Base-by-base conservation (phyloP, 2,329 filamentous ascomycete species). In the Hypomyces perniciosus region DNA sequence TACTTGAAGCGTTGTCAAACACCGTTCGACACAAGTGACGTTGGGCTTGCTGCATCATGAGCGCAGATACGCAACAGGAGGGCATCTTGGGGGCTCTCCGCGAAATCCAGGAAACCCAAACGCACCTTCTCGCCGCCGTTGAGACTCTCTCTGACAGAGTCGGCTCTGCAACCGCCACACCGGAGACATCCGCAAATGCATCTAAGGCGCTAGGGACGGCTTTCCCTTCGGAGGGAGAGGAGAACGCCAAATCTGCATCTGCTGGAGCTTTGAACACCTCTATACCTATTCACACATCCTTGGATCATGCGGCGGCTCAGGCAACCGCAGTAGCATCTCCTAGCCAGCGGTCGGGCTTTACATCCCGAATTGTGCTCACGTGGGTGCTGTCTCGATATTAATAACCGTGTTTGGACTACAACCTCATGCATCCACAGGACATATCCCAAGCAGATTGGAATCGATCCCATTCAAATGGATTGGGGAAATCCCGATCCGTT, bases 361-460 rank as follows among this genome's bases (percentile, higher is more conserved):
- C 76, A 8, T 79, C 77, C 47, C 75, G 78, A 20, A 80, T 81
- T 53, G 71, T 80, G 54, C 69, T 81, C 54, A 81, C 78, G 76
- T 78, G 62, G 60, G 66, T 56, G 64, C 56, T 50, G 46, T 38
- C 40, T 37, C 7, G 5, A n/a, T 5, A n/a, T 12, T 35, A n/a
- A 37, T 27, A 10, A 31, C 37, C 7, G 9, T 28, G 27, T 33
- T 28, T 10, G 20, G 13, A 34, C 31, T 40, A 8, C 29, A 20
- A 13, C 26, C 49, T 47, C 51, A 56, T 44, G 60, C 48, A 39
- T 34, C 31, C 38, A 9, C 40, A 82, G 79, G 46, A 96, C 91
- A 5, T 96, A 97, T 69, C 92, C 92, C 29, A 90, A 90, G 60
- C 92, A 96, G 71, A 90, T 88, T 58, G 92, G 92, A 56, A 92